Conservation (phyloP, 2,329 filamentous ascomycete genomes). For the Ophiosphaerella herpotricha region DNA sequence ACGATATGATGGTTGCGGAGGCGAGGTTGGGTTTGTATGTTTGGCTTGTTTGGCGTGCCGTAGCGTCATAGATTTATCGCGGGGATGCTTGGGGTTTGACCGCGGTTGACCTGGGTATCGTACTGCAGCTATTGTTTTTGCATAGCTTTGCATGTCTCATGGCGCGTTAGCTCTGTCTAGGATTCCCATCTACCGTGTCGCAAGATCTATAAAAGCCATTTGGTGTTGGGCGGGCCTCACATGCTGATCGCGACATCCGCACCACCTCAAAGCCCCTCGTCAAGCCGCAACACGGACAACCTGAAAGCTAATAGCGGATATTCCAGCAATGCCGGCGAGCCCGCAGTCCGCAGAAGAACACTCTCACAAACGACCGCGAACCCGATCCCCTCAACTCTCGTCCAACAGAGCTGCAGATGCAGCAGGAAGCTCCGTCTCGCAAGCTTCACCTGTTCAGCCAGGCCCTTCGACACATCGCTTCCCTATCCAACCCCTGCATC, state of each 20-base stretch:
- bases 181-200: no score
- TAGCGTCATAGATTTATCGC: constrained; percentile 12
- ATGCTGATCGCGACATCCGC: neutral
- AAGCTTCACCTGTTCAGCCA: neutral
- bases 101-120: no score
- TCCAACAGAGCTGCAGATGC: constrained; percentile 1
- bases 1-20: constrained; percentile 1
- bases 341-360: constrained; percentile 18
- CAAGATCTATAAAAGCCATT: no score
- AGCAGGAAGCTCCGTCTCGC: neutral
- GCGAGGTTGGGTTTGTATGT: constrained; percentile 20
- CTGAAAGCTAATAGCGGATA: neutral
- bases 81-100: no score
- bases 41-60: constrained; percentile 18
- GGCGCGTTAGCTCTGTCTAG: no score
- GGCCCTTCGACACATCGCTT: constrained; percentile 21
- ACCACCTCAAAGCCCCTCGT: neutral
- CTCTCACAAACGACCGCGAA: constrained; percentile 37
- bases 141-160: no score
- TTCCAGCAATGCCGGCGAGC: constrained; percentile 9
- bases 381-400: constrained; percentile 38
- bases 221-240: neutral
- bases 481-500: constrained; percentile 37
- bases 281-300: neutral
- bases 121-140: no score